Evolutionary conservation across 1,139 yeast genomes (phyloP), one percentile per base, ranked within the genome.

Genomic region (Yamadazyma sp.): DNA sequence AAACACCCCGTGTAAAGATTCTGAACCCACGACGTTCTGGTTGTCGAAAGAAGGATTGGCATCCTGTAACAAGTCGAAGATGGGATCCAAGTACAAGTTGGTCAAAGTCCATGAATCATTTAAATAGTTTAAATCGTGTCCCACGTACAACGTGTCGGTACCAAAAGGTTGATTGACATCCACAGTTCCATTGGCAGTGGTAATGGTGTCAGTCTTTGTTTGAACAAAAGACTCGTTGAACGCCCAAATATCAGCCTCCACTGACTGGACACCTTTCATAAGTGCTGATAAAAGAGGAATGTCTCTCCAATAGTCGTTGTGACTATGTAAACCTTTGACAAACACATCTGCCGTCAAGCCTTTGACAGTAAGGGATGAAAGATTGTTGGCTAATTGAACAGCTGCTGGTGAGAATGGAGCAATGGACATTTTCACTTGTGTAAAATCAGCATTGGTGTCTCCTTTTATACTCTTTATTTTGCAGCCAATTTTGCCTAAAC

Each of bases 241-340:
- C 31, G 64, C 59, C 88, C 87, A 84, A 33, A 82, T 75, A 54
- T 84, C 92, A 11, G 86, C 85, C 57, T 84, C 92, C 9, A 83
- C 72, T 33, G 86, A 78, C 37, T 70, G 70, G 14, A 78, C 73
- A 1, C 92, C 92, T 14, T 62, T 56, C 11, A 70, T 61, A 29
- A 82, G 56, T 0, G 88, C 88, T 40, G 80, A 81, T 41, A 77
- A 67, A 7, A 84, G 62, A 0, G 92, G 92, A 3, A 64, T 56
- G 3, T 57, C 49, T 48, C 90, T 65, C 87, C 87, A 81, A 56
- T 84, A 85, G 54, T 84, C 92, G 52, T 84, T 84, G 52, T 84
- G 92, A 0, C 88, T 80, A 52, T 84, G 92, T 16, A 82, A 64
- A 8, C 76, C 75, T 38, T 71, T 67, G 18, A 73, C 60, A 22